Evolutionary conservation across 2,329 filamentous ascomycete genomes (phyloP), one percentile per base, ranked within the genome.

Genomic region (Colletotrichum cordylinicola): DNA sequence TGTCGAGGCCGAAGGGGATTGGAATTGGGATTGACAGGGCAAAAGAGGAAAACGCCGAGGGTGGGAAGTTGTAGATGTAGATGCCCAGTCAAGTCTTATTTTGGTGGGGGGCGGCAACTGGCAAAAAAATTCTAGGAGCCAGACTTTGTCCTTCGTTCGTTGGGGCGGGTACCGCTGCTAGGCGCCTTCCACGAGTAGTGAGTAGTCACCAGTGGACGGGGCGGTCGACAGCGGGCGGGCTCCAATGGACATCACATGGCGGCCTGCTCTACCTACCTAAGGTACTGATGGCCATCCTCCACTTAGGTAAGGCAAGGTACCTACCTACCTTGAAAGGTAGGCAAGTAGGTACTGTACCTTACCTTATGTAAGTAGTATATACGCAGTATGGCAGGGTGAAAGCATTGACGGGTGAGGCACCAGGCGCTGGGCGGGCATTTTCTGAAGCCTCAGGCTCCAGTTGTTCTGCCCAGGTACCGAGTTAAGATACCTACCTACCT

Each of bases 31-130:
- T 58, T 68, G 73, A 64, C 70, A 58, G 69, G 70, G 64, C 27
- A 73, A 70, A 62, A 43, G 52, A 70, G 65, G 73, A 43, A 58
- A 52, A 27, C 60, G 66, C 66, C 66, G 35, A 69, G 61, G 37
- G 74, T 74, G 61, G 43, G 61, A 77, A 55, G 74, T 74, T 74
- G 69, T 67, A 74, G 74, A 74, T 74, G 69, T 67, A 74, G 74
- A 74, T 72, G 75, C 70, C 70, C 56, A 77, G 71, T 75, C 66
- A 66, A 77, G 70, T n/a, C 65, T 75, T 76, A 68, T 72, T 72
- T 68, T 78, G 77, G 77, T 77, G 77, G 75, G 72, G 74, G 75
- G 74, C 21, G 24, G 27, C 31, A 21, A 66, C 65, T 60, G 61
- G 35, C 39, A 52, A 24, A 77, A 77, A 74, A 76, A 64, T 73